Conservation (phyloP, 202 grass and related monocot genomes). For the Brachypodium distachyon region DNA sequence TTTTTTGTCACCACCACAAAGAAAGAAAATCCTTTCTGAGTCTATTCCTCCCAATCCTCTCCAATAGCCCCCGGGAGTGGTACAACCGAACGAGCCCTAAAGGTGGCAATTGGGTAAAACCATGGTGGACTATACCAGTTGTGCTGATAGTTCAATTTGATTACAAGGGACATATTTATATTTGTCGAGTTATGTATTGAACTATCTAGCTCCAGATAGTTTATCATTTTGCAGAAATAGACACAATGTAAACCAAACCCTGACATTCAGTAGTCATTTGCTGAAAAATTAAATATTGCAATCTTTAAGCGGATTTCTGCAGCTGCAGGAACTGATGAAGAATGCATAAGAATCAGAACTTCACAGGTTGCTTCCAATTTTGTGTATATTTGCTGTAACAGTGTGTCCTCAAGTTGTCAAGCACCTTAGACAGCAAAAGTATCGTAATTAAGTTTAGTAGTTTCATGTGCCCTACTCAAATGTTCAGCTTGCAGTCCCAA, state of each 20-base stretch:
- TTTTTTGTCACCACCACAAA: too few species aligned
- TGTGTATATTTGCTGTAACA: background rate
- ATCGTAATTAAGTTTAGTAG: background rate
- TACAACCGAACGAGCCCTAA: too few species aligned
- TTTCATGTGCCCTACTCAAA: background rate
- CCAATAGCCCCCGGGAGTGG: too few species aligned
- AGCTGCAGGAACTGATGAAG: background rate
- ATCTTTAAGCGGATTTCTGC: background rate
- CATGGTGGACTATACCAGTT: background rate
- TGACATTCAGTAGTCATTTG: background rate
- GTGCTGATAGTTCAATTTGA: background rate
- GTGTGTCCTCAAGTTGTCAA: background rate
- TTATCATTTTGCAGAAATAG: background rate
- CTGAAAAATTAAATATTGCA: background rate
- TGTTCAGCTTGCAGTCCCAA: slow-evolving; percentile 4
- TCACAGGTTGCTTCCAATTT: background rate
- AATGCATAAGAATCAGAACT: background rate
- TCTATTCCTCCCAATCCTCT: too few species aligned
- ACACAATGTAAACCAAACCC: background rate
- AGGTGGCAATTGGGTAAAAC: background rate
- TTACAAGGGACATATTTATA: background rate
- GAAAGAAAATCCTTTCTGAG: too few species aligned
- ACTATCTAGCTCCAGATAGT: background rate
- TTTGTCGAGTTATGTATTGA: background rate
- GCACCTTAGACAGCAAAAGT: background rate